Evolutionary conservation across 495 filamentous ascomycete genomes (phyloP).

Genomic region (Talaromyces liani): DNA sequence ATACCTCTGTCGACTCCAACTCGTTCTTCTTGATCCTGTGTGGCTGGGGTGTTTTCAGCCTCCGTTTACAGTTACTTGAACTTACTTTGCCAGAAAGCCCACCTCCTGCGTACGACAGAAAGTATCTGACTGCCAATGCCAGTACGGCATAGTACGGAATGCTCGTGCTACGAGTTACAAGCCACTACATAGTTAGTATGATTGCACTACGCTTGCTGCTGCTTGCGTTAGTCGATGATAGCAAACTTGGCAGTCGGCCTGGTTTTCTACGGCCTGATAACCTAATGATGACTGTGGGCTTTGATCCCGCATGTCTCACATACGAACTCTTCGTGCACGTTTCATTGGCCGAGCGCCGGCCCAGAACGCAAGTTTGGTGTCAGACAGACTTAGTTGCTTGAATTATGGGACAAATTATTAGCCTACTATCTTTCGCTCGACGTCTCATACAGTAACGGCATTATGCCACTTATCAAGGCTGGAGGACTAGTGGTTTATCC

Average conservation of each 20-base stretch:
- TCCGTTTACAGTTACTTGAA: not conserved
- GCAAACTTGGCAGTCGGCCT: not conserved
- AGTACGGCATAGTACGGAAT: not conserved
- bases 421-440: not conserved
- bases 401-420: not conserved
- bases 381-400: not conserved
- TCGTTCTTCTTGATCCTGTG: not conserved
- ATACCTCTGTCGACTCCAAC: not conserved
- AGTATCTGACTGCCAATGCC: not conserved
- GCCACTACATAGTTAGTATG: not conserved
- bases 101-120: not conserved
- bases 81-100: not conserved
- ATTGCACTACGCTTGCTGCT: not conserved
- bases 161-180: not conserved
- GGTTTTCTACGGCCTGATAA: not conserved
- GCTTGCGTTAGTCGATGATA: not conserved
- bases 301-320: conserved; percentile 5
- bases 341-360: not conserved
- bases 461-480: not conserved
- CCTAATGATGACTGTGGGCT: not conserved
- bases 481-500: not conserved
- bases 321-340: not conserved
- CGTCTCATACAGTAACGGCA: not conserved
- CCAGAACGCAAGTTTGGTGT: conserved; percentile 2
- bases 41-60: not conserved